Evolutionary conservation across 2,329 filamentous ascomycete genomes (phyloP).

Genomic region (Fusarium nygamai): DNA sequence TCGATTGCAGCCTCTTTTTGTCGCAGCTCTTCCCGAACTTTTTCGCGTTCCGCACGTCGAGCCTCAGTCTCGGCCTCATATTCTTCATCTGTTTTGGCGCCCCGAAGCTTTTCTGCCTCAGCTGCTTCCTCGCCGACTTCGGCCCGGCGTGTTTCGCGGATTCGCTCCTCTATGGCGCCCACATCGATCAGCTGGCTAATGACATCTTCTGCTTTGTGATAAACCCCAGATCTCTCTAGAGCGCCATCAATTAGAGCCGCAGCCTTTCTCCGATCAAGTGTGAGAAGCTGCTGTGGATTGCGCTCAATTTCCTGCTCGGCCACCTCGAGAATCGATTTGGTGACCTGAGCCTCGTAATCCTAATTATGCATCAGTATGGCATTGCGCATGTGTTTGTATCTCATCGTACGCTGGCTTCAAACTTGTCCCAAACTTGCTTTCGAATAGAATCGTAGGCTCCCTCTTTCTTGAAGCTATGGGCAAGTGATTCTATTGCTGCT

Average conservation of each 20-base stretch:
- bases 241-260: constrained; percentile 81
- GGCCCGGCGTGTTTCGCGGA: constrained; percentile 72
- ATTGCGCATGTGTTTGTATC: constrained; percentile 32
- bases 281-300: constrained; percentile 76
- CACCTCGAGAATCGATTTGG: constrained; percentile 73
- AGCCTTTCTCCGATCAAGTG: constrained; percentile 77
- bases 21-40: constrained; percentile 67
- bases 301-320: constrained; percentile 79
- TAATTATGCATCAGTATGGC: constrained; percentile 45
- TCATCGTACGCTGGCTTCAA: constrained; percentile 71
- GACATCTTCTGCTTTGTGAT: constrained; percentile 74
- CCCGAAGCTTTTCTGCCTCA: constrained; percentile 69
- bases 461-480: constrained; percentile 88
- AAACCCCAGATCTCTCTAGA: constrained; percentile 79
- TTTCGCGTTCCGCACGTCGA: constrained; percentile 69
- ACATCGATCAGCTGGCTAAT: constrained; percentile 76
- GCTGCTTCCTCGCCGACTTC: constrained; percentile 78
- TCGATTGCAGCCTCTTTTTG: constrained; percentile 68
- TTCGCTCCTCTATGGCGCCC: constrained; percentile 72
- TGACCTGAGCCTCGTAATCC: constrained; percentile 76
- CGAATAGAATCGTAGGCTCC: constrained; percentile 83
- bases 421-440: constrained; percentile 80
- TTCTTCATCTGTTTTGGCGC: constrained; percentile 77
- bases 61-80: constrained; percentile 74
- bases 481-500: constrained; percentile 76